These are phyloP conservation scores for Penicillium oxalicum DNA, from an alignment of 2,329 filamentous ascomycete species.

Conservation along the genomic window DNA sequence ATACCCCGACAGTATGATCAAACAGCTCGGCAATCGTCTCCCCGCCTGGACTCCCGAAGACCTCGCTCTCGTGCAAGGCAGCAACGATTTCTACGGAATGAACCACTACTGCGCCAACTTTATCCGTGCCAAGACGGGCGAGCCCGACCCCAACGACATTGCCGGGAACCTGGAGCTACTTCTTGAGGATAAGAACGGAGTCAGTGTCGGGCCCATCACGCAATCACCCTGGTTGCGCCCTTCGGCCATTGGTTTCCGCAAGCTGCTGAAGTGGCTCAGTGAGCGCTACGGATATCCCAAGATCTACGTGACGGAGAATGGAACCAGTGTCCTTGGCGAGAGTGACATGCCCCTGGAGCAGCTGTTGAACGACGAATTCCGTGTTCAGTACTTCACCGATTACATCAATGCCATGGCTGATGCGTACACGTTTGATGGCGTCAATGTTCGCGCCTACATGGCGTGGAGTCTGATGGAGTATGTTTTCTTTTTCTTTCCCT, in stretches of 20 bases:
- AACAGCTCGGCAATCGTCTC: slow-evolving; percentile 71
- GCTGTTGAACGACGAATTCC: slow-evolving; percentile 75
- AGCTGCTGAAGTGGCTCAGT: slow-evolving; percentile 69
- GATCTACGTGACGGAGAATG: slow-evolving; percentile 87
- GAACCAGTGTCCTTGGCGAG: slow-evolving; percentile 76
- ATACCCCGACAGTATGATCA: slow-evolving; percentile 77
- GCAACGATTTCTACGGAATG: slow-evolving; percentile 92
- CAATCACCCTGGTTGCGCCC: slow-evolving; percentile 77
- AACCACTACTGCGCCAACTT: slow-evolving; percentile 91
- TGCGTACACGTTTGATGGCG: slow-evolving; percentile 65
- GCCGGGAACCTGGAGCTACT: slow-evolving; percentile 69
- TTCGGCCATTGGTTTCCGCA: slow-evolving; percentile 68
- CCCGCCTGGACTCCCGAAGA: slow-evolving; percentile 71
- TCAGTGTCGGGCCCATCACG: slow-evolving; percentile 73
- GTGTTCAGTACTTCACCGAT: slow-evolving; percentile 68
- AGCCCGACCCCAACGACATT: slow-evolving; percentile 60
- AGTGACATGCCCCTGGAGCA: slow-evolving; percentile 65
- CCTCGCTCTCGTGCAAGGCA: slow-evolving; percentile 67
- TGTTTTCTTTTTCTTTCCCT: not conserved
- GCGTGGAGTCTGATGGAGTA: slow-evolving; percentile 83
- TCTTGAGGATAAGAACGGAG: slow-evolving; percentile 64
- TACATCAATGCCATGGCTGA: slow-evolving; percentile 73
- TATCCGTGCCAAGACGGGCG: slow-evolving; percentile 63
- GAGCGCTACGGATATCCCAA: slow-evolving; percentile 68
- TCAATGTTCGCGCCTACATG: slow-evolving; percentile 73